These are phyloP conservation scores for Rhodotorula sp. DNA, from an alignment of 1,284 basidiomycete genomes.

Conservation along the genomic window DNA sequence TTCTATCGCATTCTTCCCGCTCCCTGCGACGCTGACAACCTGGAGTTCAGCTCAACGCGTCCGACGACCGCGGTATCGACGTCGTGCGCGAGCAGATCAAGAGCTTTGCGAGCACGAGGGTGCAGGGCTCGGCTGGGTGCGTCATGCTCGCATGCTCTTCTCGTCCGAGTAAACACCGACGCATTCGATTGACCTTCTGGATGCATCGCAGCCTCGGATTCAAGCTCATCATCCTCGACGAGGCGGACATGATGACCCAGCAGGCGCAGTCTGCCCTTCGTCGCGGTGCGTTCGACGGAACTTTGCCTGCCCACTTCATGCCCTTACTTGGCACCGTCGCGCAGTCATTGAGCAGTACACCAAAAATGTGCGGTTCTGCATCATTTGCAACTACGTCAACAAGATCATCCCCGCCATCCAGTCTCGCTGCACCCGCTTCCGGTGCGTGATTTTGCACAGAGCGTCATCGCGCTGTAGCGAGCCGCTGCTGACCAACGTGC, in stretches of 20 bases:
- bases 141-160: not conserved
- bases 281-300: conserved; percentile 57
- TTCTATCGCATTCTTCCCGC: not conserved
- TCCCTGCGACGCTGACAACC: too few species aligned
- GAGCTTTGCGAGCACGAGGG: conserved; percentile 94
- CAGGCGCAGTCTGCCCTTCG: conserved; percentile 94
- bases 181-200: too few species aligned
- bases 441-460: conserved; percentile 48
- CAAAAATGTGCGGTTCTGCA: conserved; percentile 97
- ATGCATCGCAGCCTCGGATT: conserved; percentile 69
- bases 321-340: not conserved
- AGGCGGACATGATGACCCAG: conserved; percentile 99
- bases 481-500: not conserved
- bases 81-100: conserved; percentile 99
- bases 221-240: conserved; percentile 97
- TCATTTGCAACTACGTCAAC: conserved; percentile 99
- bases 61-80: conserved; percentile 96
- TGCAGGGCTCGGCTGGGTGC: conserved; percentile 61
- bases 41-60: conserved; percentile 80
- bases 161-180: too few species aligned
- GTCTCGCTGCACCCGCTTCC: conserved; percentile 94
- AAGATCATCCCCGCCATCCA: conserved; percentile 99
- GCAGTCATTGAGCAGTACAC: conserved; percentile 97
- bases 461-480: too few species aligned
- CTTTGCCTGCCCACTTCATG: not conserved